Percentiles rank a stretch among this genome's conserved stretches.
Evolutionary conservation across 345 rosid genomes (phyloP).

Genomic region (Noccaea bulbosa): DNA sequence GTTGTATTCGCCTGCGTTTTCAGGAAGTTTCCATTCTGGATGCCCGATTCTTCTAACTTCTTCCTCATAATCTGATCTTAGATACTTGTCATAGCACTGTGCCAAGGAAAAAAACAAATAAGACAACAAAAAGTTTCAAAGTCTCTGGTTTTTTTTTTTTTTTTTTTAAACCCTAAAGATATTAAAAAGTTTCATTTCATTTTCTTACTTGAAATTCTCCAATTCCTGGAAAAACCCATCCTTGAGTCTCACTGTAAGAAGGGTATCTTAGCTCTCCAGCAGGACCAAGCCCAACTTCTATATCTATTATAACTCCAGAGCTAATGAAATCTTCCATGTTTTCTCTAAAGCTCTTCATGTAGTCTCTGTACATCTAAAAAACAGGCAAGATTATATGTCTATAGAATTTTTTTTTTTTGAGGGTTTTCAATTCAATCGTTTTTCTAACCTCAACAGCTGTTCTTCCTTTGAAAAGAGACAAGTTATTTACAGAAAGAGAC

Average conservation of each 20-base stretch:
- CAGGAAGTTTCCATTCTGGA: conserved; percentile 83
- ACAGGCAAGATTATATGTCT: conserved; percentile 9
- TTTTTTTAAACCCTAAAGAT: neutral
- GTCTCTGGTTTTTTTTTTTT: neutral
- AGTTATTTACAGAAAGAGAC: conserved; percentile 71
- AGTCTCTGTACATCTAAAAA: conserved; percentile 73
- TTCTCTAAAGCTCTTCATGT: conserved; percentile 83
- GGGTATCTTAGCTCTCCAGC: conserved; percentile 95
- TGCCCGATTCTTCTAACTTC: conserved; percentile 66
- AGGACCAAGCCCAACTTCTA: conserved; percentile 93
- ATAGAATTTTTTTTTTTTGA: too few relatives aligned
- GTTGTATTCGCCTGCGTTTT: conserved; percentile 72
- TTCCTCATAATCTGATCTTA: conserved; percentile 67
- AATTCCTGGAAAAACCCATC: conserved; percentile 85
- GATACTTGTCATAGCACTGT: conserved; percentile 83
- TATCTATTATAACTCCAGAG: conserved; percentile 67
- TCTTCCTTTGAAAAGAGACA: conserved; percentile 65
- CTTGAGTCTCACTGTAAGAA: conserved; percentile 73
- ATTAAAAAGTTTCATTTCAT: neutral
- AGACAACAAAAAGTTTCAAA: neutral
- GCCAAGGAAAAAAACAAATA: neutral
- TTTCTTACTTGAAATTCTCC: conserved; percentile 83
- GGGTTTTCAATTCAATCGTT: neutral
- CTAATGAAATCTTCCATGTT: conserved; percentile 73
- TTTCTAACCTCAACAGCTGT: conserved; percentile 66